Conservation (phyloP, 176 grass and related monocot species). For the Miscanthus lutarioriparius region DNA sequence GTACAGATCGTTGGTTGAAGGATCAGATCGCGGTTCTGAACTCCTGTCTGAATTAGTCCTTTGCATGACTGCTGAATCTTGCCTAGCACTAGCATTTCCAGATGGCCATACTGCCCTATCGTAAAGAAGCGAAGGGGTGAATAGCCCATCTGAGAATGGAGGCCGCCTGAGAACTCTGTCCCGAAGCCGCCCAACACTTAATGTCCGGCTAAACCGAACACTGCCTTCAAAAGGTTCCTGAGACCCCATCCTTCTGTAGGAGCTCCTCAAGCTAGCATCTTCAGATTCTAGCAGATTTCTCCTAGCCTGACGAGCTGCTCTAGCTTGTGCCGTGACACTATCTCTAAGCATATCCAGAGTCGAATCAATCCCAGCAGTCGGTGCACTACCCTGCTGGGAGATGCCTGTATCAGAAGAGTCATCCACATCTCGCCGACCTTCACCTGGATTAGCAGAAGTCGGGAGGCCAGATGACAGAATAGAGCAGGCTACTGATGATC, state of each 20-base stretch:
- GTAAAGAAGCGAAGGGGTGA: slow-evolving; percentile 59
- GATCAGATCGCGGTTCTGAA: slow-evolving; percentile 52
- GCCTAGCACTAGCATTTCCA: slow-evolving; percentile 51
- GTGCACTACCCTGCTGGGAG: slow-evolving; percentile 33
- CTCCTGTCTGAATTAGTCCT: slow-evolving; percentile 62
- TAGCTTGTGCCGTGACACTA: slow-evolving; percentile 56
- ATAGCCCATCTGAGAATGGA: slow-evolving; percentile 79
- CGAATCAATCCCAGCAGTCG: slow-evolving; percentile 43
- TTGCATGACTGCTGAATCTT: slow-evolving; percentile 57
- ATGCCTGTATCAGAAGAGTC: slow-evolving; percentile 28
- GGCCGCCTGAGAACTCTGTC: slow-evolving; percentile 91
- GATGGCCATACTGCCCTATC: slow-evolving; percentile 59
- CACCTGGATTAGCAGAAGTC: slow-evolving; percentile 50
- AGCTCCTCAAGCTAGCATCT: slow-evolving; percentile 47
- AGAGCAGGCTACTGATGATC: slow-evolving; percentile 64
- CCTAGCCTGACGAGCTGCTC: slow-evolving; percentile 43
- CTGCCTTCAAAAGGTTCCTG: slow-evolving; percentile 83
- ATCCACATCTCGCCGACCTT: slow-evolving; percentile 20
- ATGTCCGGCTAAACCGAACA: slow-evolving; percentile 84
- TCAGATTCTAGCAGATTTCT: slow-evolving; percentile 67
- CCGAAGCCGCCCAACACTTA: slow-evolving; percentile 79
- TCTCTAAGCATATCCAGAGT: slow-evolving; percentile 51
- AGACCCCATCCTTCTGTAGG: slow-evolving; percentile 54
- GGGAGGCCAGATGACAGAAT: slow-evolving; percentile 56
- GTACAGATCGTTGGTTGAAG: slow-evolving; percentile 34